A percentile compares a stretch with the other conserved stretches of the same genome.
phyloP scores from a whole-genome alignment of 192 early-diverging fungal genomes.

The Linnemannia schmuckeri region DNA sequence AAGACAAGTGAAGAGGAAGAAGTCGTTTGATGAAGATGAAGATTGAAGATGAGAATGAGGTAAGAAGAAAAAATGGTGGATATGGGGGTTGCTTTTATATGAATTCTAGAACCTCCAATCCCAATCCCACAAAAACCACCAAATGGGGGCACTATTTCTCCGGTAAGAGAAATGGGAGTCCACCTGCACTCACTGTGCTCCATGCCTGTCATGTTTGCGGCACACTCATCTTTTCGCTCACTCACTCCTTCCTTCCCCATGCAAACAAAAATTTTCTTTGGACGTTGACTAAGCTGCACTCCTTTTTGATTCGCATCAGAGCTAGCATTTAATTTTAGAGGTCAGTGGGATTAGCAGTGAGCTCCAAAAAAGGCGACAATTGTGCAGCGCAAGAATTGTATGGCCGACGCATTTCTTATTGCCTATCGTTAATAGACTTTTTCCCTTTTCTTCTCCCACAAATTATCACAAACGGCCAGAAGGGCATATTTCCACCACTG shows the following conservation, averaged over 20 bases:
- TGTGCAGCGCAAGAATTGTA: not conserved
- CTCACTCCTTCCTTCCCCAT: not conserved
- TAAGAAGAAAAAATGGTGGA: not conserved
- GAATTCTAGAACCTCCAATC: not conserved
- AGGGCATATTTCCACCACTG: not conserved
- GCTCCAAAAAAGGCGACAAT: conserved; percentile 7
- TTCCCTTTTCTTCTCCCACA: not conserved
- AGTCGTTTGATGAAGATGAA: not conserved
- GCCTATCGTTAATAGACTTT: not conserved
- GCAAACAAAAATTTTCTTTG: not conserved
- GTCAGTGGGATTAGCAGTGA: not conserved
- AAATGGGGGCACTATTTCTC: conserved; percentile 6
- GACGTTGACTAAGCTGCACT: not conserved
- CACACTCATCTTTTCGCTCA: not conserved
- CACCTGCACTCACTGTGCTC: not conserved
- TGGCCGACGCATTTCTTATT: not conserved
- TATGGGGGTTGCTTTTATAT: not conserved
- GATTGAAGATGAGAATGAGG: not conserved
- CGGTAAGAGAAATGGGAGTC: not conserved
- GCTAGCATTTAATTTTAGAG: not conserved
- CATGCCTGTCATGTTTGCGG: not conserved
- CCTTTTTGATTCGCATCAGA: not conserved
- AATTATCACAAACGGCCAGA: not conserved
- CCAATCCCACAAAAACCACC: not conserved
- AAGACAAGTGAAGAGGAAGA: not conserved